A percentile compares a stretch with the other conserved stretches of the same genome.
Evolutionary conservation across 116 monocot species (phyloP).

Genomic region (Dioscorea cayenensis): DNA sequence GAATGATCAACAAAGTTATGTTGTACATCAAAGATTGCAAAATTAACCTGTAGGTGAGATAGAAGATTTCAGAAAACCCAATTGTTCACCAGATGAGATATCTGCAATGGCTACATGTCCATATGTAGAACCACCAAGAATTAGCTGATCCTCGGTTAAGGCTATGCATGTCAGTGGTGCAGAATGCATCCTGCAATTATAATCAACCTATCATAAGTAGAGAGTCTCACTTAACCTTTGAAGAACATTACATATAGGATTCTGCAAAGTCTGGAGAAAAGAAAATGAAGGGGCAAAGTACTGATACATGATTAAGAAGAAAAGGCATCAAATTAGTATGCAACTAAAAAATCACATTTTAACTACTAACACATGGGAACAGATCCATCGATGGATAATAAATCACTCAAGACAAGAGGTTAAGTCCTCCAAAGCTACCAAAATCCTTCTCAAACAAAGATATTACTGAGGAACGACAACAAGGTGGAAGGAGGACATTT

Average conservation of each 20-base stretch:
- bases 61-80: slow-evolving; percentile 53
- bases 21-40: not conserved
- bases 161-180: slow-evolving; percentile 71
- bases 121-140: slow-evolving; percentile 79
- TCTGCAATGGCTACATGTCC: slow-evolving; percentile 66
- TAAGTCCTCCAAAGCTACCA: no score
- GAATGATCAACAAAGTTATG: no score
- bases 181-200: slow-evolving; percentile 56
- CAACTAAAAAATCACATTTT: no score
- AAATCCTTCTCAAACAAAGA: no score
- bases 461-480: no score
- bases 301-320: no score
- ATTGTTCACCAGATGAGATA: slow-evolving; percentile 62
- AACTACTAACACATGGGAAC: no score
- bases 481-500: no score
- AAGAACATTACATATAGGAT: not conserved
- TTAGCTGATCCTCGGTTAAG: slow-evolving; percentile 68
- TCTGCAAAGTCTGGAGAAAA: not conserved
- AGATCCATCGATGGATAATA: no score
- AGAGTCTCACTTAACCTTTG: not conserved
- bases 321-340: no score
- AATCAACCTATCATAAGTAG: not conserved
- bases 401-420: no score
- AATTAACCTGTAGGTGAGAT: slow-evolving; percentile 45
- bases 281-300: no score